phyloP scores from a whole-genome alignment of 441 rosid species.

The Jatropha podagrica region DNA sequence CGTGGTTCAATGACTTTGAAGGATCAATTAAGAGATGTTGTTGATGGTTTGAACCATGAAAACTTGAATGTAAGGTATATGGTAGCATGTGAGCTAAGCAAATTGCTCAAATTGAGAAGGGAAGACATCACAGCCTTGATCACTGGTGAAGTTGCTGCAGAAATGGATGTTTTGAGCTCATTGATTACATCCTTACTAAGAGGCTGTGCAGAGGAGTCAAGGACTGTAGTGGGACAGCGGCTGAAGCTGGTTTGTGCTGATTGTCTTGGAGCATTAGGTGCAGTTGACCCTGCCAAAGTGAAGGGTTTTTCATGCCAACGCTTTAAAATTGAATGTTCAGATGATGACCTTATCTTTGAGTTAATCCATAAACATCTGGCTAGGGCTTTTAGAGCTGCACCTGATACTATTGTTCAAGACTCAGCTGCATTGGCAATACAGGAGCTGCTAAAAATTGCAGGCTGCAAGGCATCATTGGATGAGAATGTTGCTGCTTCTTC shows the following conservation, averaged over 20 bases:
- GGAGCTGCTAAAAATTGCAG: slow-evolving; percentile 95
- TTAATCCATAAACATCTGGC: slow-evolving; percentile 94
- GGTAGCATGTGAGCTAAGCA: slow-evolving; percentile 96
- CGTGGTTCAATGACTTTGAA: slow-evolving; percentile 87
- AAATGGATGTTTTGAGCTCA: slow-evolving; percentile 86
- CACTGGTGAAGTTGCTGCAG: slow-evolving; percentile 75
- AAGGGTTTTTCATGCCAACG: slow-evolving; percentile 72
- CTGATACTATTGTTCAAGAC: slow-evolving; percentile 93
- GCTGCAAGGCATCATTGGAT: slow-evolving; percentile 96
- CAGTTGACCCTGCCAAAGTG: slow-evolving; percentile 99
- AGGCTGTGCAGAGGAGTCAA: slow-evolving; percentile 99
- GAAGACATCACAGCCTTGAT: slow-evolving; percentile 81
- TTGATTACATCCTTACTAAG: slow-evolving; percentile 83
- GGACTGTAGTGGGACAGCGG: slow-evolving; percentile 90
- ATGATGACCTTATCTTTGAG: slow-evolving; percentile 99
- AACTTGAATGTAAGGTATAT: slow-evolving; percentile 98
- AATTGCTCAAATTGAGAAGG: slow-evolving; percentile 68
- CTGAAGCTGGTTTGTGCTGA: slow-evolving; percentile 93
- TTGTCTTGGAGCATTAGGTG: slow-evolving; percentile 98
- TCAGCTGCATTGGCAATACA: slow-evolving; percentile 99
- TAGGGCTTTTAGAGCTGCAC: slow-evolving; percentile 99
- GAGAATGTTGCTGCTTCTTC: slow-evolving; percentile 55
- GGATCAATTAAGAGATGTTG: slow-evolving; percentile 85
- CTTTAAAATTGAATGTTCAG: slow-evolving; percentile 98
- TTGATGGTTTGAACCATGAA: slow-evolving; percentile 88